Conservation (phyloP, 1,284 basidiomycete species). For the Ustilago trichophora region DNA sequence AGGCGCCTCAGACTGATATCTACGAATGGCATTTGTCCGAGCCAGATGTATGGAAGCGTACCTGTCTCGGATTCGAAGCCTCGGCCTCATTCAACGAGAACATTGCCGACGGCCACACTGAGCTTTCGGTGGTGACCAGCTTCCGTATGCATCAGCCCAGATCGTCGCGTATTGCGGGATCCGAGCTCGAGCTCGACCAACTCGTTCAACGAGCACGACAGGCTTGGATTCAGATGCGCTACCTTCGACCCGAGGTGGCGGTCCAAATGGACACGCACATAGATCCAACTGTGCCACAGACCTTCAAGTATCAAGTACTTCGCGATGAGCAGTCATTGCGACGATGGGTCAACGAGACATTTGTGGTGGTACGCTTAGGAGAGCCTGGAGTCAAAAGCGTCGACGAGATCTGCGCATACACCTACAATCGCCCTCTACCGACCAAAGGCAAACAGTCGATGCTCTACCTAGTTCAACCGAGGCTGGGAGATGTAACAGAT, state of each 20-base stretch:
- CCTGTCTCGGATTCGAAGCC: slow-evolving; percentile 36
- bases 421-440: slow-evolving; percentile 25
- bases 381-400: slow-evolving; percentile 6
- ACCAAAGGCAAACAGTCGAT: slow-evolving; percentile 37
- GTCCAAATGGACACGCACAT: slow-evolving; percentile 30
- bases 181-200: slow-evolving; percentile 24
- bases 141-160: slow-evolving; percentile 15
- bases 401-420: slow-evolving; percentile 7
- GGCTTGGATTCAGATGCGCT: slow-evolving; percentile 25
- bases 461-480: slow-evolving; percentile 28
- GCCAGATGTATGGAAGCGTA: slow-evolving; percentile 25
- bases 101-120: slow-evolving; percentile 42
- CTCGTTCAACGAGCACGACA: slow-evolving; percentile 17
- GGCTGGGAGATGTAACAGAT: slow-evolving; percentile 2
- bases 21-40: slow-evolving; percentile 16
- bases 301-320: slow-evolving; percentile 16
- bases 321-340: slow-evolving; percentile 21
- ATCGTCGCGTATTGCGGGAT: slow-evolving; percentile 9
- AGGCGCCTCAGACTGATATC: slow-evolving; percentile 4
- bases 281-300: slow-evolving; percentile 8
- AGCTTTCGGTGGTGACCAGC: slow-evolving; percentile 21
- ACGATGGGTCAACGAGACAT: slow-evolving; percentile 27
- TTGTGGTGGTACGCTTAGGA: slow-evolving; percentile 25
- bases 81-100: slow-evolving; percentile 47
- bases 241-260: slow-evolving; percentile 25